Evolutionary conservation across 2,329 filamentous ascomycete genomes (phyloP), one percentile per base, ranked within the genome.

Genomic region (Berkeleyomyces basicola): DNA sequence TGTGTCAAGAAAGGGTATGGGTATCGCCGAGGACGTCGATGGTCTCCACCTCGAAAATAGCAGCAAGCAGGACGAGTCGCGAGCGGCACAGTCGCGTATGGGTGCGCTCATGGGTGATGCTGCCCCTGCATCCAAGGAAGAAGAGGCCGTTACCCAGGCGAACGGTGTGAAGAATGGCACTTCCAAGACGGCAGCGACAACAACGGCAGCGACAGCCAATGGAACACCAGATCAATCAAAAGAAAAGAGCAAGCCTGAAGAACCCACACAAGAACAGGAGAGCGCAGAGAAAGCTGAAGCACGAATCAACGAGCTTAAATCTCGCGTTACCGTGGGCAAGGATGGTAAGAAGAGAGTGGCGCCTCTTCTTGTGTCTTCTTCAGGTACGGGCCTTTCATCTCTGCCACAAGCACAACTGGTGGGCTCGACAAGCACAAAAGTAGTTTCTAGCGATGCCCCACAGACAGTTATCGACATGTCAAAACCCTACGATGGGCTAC

Each of bases 321-420:
- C 92, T 66, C 82, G 93, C 61, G 91, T 97, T 3, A 96, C 92
- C 0, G 86, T 96, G 65, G 95, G 90, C 0, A 97, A 96, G 71
- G 92, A 99, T 67, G 93, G 93, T 39, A 97, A 93, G 75, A 99
- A 99, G 75, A 83, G 93, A 62, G 92, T 99, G 62, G 88, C 90
- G 3, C 93, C 93, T 1, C 78, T 99, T 66, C 79, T 99, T 10
- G 89, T 99, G 5, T 95, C 92, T 0, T 90, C 90, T 0, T 92
- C 91, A 7, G 90, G 88, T 2, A 88, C 86, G 0, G 89, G 88
- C 9, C 85, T 91, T 69, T 95, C 91, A 0, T 95, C 91, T 14
- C 76, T 96, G 10, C 92, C 92, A 0, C 89, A 95, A 70, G 87
- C 90, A 31, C 88, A 95, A 69, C 78, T 97, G 4, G 86, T 96